Percentiles rank a stretch among this genome's conserved stretches.
These are phyloP conservation scores for Hyphopichia khmerensis DNA, from an alignment of 1,139 yeast genomes.

Conservation along the genomic window DNA sequence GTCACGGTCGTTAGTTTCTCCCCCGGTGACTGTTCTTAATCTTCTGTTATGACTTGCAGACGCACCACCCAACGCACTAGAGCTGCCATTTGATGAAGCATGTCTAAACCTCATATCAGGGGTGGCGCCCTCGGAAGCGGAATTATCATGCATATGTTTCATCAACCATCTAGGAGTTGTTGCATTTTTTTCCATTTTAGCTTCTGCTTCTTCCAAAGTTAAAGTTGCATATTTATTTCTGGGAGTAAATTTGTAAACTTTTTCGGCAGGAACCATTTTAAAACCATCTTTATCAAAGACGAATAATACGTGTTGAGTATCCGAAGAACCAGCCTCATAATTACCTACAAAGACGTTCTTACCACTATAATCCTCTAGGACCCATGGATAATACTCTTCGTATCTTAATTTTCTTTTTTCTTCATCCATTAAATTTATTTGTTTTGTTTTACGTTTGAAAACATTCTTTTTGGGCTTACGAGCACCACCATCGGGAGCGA, in stretches of 20 bases:
- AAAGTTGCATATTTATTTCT: slow-evolving; percentile 91
- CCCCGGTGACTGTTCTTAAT: slow-evolving; percentile 61
- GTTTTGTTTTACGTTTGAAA: slow-evolving; percentile 81
- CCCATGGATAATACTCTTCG: slow-evolving; percentile 98
- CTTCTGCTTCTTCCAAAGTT: slow-evolving; percentile 95
- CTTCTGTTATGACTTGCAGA: slow-evolving; percentile 37
- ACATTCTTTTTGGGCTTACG: slow-evolving; percentile 62
- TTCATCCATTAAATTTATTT: slow-evolving; percentile 77
- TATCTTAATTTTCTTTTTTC: slow-evolving; percentile 79
- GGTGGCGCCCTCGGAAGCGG: slow-evolving; percentile 42
- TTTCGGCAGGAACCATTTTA: slow-evolving; percentile 92
- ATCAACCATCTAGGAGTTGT: slow-evolving; percentile 93
- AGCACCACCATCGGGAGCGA: slow-evolving; percentile 95
- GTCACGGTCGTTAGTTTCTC: slow-evolving; percentile 55
- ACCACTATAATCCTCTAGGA: slow-evolving; percentile 93
- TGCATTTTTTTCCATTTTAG: slow-evolving; percentile 79
- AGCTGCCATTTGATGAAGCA: slow-evolving; percentile 10
- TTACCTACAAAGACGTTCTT: slow-evolving; percentile 93
- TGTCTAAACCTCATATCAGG: slow-evolving; percentile 49
- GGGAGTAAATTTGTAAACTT: slow-evolving; percentile 90
- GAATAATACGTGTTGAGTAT: slow-evolving; percentile 74
- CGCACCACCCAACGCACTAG: slow-evolving; percentile 11
- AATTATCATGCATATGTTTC: slow-evolving; percentile 78
- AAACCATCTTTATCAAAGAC: slow-evolving; percentile 87
- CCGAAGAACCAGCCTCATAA: slow-evolving; percentile 92